Conservation (phyloP, 2,329 filamentous ascomycete species). For the Aspergillus jensenii region DNA sequence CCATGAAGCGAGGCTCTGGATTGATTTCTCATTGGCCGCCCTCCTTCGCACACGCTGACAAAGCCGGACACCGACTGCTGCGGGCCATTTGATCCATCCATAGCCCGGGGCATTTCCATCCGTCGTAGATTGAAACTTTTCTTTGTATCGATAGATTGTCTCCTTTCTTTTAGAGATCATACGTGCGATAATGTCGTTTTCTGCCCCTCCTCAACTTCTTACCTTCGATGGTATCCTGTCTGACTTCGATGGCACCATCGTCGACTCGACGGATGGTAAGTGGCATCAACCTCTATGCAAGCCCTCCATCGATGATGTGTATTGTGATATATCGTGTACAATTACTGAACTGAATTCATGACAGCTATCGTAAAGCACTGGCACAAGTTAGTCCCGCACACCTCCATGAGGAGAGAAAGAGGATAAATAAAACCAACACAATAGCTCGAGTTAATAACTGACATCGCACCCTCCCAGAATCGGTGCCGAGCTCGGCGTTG, state of each 20-base stretch:
- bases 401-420: neutral
- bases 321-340: neutral
- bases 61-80: no score
- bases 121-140: neutral
- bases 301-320: neutral
- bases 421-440: neutral
- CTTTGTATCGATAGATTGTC: neutral
- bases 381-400: constrained; percentile 52
- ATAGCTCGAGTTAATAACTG: neutral
- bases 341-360: constrained; percentile 10
- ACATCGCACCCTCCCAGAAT: constrained; percentile 30
- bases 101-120: neutral
- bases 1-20: no score
- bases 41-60: no score
- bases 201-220: constrained; percentile 39
- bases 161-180: neutral
- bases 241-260: constrained; percentile 50
- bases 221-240: constrained; percentile 47
- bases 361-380: constrained; percentile 65
- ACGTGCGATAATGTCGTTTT: constrained; percentile 33
- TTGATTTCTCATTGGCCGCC: no score
- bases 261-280: constrained; percentile 48
- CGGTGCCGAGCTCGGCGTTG: constrained; percentile 78
- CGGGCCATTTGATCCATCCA: no score
- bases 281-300: neutral